phyloP scores from a whole-genome alignment of 2,329 filamentous ascomycete species.

The Colletotrichum orchidophilum region DNA sequence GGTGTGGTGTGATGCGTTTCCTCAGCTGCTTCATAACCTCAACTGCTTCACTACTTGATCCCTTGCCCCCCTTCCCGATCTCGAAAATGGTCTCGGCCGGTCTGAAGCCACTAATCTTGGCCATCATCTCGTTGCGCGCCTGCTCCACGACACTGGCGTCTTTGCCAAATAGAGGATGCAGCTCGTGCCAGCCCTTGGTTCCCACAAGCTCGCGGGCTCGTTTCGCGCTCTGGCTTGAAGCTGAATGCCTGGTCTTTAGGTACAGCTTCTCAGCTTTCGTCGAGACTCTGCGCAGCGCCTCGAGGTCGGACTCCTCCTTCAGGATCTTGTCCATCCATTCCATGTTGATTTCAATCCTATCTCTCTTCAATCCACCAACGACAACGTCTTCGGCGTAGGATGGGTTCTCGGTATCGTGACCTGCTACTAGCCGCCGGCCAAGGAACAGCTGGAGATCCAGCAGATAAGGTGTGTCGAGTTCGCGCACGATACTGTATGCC shows the following conservation, averaged over 20 bases:
- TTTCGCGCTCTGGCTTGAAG: slow-evolving; percentile 90
- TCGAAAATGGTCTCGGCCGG: slow-evolving; percentile 98
- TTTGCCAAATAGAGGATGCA: slow-evolving; percentile 84
- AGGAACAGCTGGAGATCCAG: slow-evolving; percentile 95
- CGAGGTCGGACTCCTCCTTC: slow-evolving; percentile 78
- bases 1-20: slow-evolving; percentile 70
- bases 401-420: slow-evolving; percentile 68
- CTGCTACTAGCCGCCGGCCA: slow-evolving; percentile 82
- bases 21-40: slow-evolving; percentile 80
- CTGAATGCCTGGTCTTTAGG: slow-evolving; percentile 86
- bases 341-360: slow-evolving; percentile 76
- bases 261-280: slow-evolving; percentile 94
- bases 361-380: slow-evolving; percentile 78
- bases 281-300: slow-evolving; percentile 75
- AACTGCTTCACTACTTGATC: slow-evolving; percentile 69
- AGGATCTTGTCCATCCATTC: slow-evolving; percentile 88
- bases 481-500: slow-evolving; percentile 92
- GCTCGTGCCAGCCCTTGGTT: slow-evolving; percentile 74
- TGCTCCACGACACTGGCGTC: slow-evolving; percentile 72
- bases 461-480: slow-evolving; percentile 89
- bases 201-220: slow-evolving; percentile 81
- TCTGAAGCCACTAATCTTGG: slow-evolving; percentile 86
- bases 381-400: slow-evolving; percentile 87
- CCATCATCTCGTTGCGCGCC: slow-evolving; percentile 86
- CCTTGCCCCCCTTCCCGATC: slow-evolving; percentile 78